phyloP scores from a whole-genome alignment of 2,329 filamentous ascomycete species.

The Fusarium pseudoanthophilum region DNA sequence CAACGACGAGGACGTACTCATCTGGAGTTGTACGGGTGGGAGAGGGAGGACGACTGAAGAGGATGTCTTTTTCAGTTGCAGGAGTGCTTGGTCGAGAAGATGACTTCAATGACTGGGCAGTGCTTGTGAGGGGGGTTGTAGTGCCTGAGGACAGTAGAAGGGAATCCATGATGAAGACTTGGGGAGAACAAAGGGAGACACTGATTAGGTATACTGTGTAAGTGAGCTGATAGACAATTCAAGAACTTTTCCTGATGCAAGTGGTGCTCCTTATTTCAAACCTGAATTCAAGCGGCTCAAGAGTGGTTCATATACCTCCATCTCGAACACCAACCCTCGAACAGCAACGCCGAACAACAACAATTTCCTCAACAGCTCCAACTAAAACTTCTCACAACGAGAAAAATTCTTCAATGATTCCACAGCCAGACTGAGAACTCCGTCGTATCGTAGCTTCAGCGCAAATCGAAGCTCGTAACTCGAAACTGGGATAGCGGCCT shows the following conservation, averaged over 20 bases:
- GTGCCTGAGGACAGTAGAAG: background rate
- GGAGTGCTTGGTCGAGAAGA: background rate
- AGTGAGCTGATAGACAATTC: accelerated
- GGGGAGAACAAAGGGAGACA: background rate
- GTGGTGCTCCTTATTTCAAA: background rate
- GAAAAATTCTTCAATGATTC: background rate
- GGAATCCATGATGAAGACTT: background rate
- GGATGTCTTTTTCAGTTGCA: background rate
- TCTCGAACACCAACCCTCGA: background rate
- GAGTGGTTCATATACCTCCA: background rate
- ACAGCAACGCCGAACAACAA: background rate
- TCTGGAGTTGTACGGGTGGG: background rate
- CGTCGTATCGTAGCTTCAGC: background rate
- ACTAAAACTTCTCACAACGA: background rate
- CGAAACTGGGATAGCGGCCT: background rate
- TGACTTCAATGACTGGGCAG: background rate
- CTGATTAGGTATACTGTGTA: background rate
- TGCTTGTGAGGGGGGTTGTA: background rate
- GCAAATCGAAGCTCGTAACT: background rate
- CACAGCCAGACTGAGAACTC: background rate
- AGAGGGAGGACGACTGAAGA: background rate
- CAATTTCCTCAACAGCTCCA: background rate
- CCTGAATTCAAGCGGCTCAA: background rate
- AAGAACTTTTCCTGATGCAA: background rate
- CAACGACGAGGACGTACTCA: constrained; percentile 4